Evolutionary conservation across 495 filamentous ascomycete species (phyloP), one percentile per base, ranked within the genome.

Genomic region (Penicillium malachiteum): DNA sequence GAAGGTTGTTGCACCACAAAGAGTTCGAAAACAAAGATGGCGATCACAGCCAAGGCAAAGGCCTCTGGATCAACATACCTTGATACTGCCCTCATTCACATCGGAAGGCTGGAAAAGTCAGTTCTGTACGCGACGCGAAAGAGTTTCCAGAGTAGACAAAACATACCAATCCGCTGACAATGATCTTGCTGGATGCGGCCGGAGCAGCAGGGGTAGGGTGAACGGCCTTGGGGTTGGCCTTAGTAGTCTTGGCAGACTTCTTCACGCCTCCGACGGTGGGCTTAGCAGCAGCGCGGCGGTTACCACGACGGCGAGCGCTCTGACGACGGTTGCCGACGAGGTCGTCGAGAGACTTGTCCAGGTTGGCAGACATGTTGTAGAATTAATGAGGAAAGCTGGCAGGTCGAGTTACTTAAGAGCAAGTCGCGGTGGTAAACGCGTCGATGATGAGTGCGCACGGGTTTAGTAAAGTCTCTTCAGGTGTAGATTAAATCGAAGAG

Each of bases 81-180:
- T 97, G 79, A 98, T 92, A 85, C 91, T 89, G 73, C 69, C 76
- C 79, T 97, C 94, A 78, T 83, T 88, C 73, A 98, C 91, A 87
- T 98, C 94, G 77, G 83, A 81, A 69, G 94, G 94, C 91, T 97
- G 59, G 13, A 39, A 13, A 50, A 50, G 71, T 91, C 81, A 92
- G 85, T 54, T 44, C 49, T 21, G 48, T 31, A 48, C 43, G 33
- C 21, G 40, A 48, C 43, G 33, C 21, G 38, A 55, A 38, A 30
- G 18, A 37, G n/a, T 5, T 1, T 9, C 2, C 9, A 31, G 12
- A 16, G 13, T 58, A n/a, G 58, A 75, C 92, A 78, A 86, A 58
- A 76, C 92, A 78, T 86, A 96, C 93, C 81, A 98, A 81, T 78
- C 92, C 92, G 85, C 89, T 95, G 74, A 98, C 92, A 72, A 96